Evolutionary conservation across 441 rosid genomes (phyloP), one percentile per base, ranked within the genome.

Genomic region (Pelargonium fulgidum): DNA sequence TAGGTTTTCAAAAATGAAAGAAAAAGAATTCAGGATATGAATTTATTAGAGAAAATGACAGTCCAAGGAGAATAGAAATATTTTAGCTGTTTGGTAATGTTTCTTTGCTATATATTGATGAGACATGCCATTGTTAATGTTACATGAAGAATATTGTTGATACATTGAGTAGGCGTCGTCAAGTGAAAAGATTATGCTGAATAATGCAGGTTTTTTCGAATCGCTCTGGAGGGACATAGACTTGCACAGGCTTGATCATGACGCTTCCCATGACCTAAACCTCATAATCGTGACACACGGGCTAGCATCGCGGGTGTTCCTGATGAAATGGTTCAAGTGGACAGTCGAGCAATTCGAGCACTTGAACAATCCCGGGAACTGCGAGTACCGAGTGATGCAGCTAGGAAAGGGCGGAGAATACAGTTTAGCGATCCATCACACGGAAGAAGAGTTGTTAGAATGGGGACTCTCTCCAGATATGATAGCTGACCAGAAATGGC

Each of bases 241-340:
- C 66, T 75, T 86, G 87, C 86, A 94, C 75, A 85, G 99, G 82
- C 81, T 90, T 3, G 84, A 83, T 14, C 80, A 68, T 9, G 84
- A 83, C 64, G 82, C 93, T 33, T 72, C 89, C 7, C 78, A 84
- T 3, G 98, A 94, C 68, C 79, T 94, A 13, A 92, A 92, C 82
- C 91, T 90, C 64, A 85, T 89, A 68, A 92, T 94, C 0, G 81
- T 92, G 70, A 81, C 96, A 1, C 98, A 92, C 19, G 98, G 98
- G 1, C 78, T 90, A 68, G 82, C 99, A n/a, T 77, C 85, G 0
- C 90, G 97, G 0, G 96, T 94, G 11, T 92, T 94, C 85, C 89
- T 94, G 59, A 90, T 90, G 99, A 94, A 92, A 78, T 94, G 99
- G 98, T 94, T 89, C 81, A 90, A 92, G 78, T 92, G 99, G 98